These are phyloP conservation scores for Kwoniella dejecticola DNA, from an alignment of 768 basidiomycete genomes.

Conservation along the genomic window DNA sequence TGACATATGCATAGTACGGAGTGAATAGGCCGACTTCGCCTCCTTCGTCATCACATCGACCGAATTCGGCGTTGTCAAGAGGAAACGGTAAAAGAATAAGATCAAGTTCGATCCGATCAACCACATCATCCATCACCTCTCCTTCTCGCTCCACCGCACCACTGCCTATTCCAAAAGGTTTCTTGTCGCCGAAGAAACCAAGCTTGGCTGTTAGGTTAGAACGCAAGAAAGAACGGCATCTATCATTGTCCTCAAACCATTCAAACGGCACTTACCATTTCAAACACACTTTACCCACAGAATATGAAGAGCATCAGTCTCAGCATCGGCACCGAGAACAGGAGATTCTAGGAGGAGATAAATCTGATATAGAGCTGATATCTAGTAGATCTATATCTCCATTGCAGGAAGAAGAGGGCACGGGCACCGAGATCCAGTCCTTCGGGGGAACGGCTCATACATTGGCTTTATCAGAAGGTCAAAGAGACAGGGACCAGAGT, in stretches of 20 bases:
- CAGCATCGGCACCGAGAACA: too few relatives aligned
- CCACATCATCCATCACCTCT: slow-evolving; percentile 10
- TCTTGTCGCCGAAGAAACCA: slow-evolving; percentile 42
- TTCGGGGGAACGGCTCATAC: not conserved
- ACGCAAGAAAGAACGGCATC: slow-evolving; percentile 22
- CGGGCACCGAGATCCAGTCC: not conserved
- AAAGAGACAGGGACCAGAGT: not conserved
- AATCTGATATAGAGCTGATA: not conserved
- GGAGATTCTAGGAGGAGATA: too few relatives aligned
- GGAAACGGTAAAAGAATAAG: slow-evolving; percentile 2
- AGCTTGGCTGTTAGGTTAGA: slow-evolving; percentile 35
- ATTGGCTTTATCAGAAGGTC: not conserved
- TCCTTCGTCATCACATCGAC: slow-evolving; percentile 7
- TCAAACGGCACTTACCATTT: not conserved
- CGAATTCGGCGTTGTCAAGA: slow-evolving; percentile 18
- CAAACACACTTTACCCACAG: not conserved
- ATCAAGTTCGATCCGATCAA: slow-evolving; percentile 6
- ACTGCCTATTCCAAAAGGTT: slow-evolving; percentile 36
- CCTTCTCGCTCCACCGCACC: slow-evolving; percentile 24
- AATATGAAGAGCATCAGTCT: not conserved
- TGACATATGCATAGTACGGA: too few relatives aligned
- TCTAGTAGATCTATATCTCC: slow-evolving; percentile 7
- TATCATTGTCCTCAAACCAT: not conserved
- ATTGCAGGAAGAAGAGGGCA: not conserved
- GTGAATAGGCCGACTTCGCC: slow-evolving; percentile 24